A percentile compares a stretch with the other conserved stretches of the same genome.
phyloP scores from a whole-genome alignment of 768 basidiomycete genomes.

The Sporobolomyces pararoseus region DNA sequence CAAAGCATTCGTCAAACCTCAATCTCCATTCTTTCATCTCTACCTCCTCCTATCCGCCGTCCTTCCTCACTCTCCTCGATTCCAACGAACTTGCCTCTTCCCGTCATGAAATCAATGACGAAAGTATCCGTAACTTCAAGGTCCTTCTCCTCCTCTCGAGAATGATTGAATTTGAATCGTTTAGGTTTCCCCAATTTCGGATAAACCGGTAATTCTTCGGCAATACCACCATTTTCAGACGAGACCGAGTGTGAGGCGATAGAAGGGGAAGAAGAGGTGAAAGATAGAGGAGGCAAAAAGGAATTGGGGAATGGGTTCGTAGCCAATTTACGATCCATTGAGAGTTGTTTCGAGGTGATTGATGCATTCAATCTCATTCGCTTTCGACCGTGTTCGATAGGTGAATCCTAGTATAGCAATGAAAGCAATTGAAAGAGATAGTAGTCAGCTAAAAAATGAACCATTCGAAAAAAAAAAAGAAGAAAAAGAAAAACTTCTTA shows the following conservation, averaged over 20 bases:
- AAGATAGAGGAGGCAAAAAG: not conserved
- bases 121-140: conserved; percentile 33
- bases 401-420: not conserved
- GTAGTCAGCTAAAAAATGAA: too few species aligned
- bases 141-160: not conserved
- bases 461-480: not conserved
- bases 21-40: not conserved
- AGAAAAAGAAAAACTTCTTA: conserved; percentile 38
- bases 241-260: too few species aligned
- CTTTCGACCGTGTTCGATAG: conserved; percentile 6
- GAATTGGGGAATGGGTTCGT: conserved; percentile 1
- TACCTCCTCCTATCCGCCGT: not conserved
- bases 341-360: not conserved
- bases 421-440: too few species aligned
- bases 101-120: conserved; percentile 8
- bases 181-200: not conserved
- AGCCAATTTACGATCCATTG: not conserved
- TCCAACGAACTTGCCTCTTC: conserved; percentile 15
- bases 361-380: not conserved
- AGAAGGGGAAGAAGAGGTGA: too few species aligned
- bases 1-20: too few species aligned
- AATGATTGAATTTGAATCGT: conserved; percentile 3
- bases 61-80: not conserved
- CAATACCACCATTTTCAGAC: not conserved
- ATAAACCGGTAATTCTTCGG: not conserved